Percentiles rank a stretch among this genome's conserved stretches.
phyloP scores from a whole-genome alignment of 345 rosid species.

The Populus ilicifolia region DNA sequence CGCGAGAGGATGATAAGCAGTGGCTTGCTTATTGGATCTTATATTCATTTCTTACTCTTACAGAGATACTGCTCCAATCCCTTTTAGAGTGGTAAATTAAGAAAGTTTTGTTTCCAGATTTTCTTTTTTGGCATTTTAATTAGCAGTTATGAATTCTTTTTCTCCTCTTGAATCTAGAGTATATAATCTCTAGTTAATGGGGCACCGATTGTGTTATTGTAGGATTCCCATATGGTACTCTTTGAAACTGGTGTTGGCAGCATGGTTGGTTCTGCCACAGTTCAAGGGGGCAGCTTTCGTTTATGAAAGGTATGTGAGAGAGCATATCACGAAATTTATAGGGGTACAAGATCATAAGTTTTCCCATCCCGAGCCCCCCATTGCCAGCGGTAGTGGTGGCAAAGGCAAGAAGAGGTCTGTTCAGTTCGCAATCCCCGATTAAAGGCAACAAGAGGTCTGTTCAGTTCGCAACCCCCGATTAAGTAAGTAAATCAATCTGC shows the following conservation, averaged over 20 bases:
- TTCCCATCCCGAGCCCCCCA: conserved; percentile 7
- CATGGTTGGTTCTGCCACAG: conserved; percentile 79
- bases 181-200: background rate
- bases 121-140: background rate
- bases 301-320: conserved; percentile 54
- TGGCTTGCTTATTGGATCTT: conserved; percentile 97
- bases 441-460: conserved; percentile 31
- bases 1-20: conserved; percentile 67
- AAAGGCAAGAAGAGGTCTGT: conserved; percentile 30
- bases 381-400: background rate
- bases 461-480: conserved; percentile 21
- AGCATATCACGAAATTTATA: conserved; percentile 43
- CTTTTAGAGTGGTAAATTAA: conserved; percentile 51
- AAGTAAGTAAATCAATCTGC: conserved; percentile 12
- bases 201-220: background rate
- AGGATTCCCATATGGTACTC: conserved; percentile 90
- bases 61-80: conserved; percentile 68
- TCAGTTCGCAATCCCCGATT: conserved; percentile 21
- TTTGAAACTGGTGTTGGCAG: conserved; percentile 47
- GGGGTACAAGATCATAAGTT: conserved; percentile 3
- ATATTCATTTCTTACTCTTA: conserved; percentile 69
- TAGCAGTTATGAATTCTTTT: background rate
- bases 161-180: too few relatives aligned
- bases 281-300: conserved; percentile 76
- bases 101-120: background rate